Evolutionary conservation across 2,329 filamentous ascomycete species (phyloP), one percentile per base, ranked within the genome.

Genomic region (Cladophialophora immunda): DNA sequence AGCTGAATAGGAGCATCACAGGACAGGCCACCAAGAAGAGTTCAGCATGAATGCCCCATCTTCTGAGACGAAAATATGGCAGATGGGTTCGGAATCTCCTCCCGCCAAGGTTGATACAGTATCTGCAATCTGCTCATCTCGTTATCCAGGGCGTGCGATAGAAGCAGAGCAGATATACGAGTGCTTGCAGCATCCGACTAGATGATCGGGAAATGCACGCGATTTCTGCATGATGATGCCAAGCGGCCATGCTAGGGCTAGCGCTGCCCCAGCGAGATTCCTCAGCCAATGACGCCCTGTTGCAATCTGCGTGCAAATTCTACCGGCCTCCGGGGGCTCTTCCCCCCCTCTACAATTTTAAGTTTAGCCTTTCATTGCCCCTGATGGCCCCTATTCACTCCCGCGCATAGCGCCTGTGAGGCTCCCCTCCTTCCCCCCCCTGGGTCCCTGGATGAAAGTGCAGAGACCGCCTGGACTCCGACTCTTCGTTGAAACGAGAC

Each of bases 191-290:
- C 9, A n/a, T 45, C 17, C 32, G 32, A 34, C 32, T 34, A 45
- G 19, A 45, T 45, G 38, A 45, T 45, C 38, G n/a, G 38, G 5
- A n/a, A 45, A n/a, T 8, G 38, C 32, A 45, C 38, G 11, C 11
- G 19, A 50, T 50, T 50, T 50, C 38, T 59, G 17, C 36, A 34
- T 50, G 36, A 59, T 58, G 41, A 59, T 50, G 57, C 57, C 57
- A 59, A 59, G 57, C n/a, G 25, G 30, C 25, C 19, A 25, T 52
- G 30, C 22, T 15, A 1, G 27, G 29, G 22, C 22, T 41, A 27
- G 34, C n/a, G n/a, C 17, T 27, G 11, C 2, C 11, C 19, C 19
- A 5, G 19, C 9, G 2, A 13, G 22, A 13, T 27, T 5, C 2
- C 15, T 50, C 5, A 50, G 7, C 45, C 45, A 50, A 50, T 50